Evolutionary conservation across 2,329 filamentous ascomycete species (phyloP).

Genomic region (Apiospora aurea): DNA sequence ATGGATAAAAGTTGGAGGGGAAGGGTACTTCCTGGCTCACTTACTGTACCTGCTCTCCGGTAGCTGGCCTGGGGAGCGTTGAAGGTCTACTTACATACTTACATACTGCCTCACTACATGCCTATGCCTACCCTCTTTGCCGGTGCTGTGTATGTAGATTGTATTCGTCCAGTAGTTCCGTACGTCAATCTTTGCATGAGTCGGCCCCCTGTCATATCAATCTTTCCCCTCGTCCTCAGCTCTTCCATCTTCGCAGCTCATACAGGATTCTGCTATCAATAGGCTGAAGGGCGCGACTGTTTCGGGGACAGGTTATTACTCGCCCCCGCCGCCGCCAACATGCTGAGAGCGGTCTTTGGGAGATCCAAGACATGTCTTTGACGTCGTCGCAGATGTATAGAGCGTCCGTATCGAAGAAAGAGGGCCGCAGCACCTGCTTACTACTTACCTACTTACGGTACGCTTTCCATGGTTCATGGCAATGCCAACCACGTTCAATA

Average conservation of each 20-base stretch:
- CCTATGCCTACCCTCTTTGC: background rate
- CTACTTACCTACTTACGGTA: too few relatives aligned
- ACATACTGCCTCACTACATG: background rate
- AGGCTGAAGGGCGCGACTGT: conserved; percentile 13
- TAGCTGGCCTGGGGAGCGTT: background rate
- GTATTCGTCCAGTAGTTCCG: background rate
- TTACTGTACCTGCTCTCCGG: background rate
- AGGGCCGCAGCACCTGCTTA: too few relatives aligned
- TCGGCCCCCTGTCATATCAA: background rate
- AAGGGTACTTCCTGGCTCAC: background rate
- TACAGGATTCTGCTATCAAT: conserved; percentile 7
- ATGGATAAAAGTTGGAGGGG: background rate
- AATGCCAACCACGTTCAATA: background rate
- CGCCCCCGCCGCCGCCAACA: background rate
- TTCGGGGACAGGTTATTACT: conserved; percentile 1
- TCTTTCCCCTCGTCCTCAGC: background rate
- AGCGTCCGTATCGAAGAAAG: background rate
- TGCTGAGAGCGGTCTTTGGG: background rate
- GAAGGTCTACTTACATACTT: background rate
- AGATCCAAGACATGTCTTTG: conserved; percentile 16
- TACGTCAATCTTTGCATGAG: conserved; percentile 20
- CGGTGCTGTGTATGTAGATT: conserved; percentile 8
- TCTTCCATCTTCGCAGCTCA: conserved; percentile 3
- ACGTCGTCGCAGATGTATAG: conserved; percentile 1
- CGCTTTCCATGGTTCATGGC: background rate